Evolutionary conservation across 1,284 basidiomycete genomes (phyloP), one percentile per base, ranked within the genome.

Genomic region (Xanthoconium separans): DNA sequence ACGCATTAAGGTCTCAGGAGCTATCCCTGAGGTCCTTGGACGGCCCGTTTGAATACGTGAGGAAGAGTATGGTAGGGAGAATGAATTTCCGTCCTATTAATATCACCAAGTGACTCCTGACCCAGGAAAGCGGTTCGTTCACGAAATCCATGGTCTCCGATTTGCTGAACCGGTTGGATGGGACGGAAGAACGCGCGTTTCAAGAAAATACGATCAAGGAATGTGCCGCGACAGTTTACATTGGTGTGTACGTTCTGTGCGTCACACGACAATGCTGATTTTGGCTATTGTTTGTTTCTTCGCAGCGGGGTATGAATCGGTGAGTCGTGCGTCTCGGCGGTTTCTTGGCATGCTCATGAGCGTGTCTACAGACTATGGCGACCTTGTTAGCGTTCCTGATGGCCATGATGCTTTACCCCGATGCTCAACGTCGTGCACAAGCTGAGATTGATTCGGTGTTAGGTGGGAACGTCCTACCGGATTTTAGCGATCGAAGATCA

Each of bases 101-200:
- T 29, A 10, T 41, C 29, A 7, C 33, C n/a, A 24, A 55, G 27
- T 56, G 50, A 56, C 52, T 1, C 16, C 13, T 40, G 48, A 47
- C 22, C 20, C 47, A 68, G 70, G 56, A 58, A 27, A 39, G 47
- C 12, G 70, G 70, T 12, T 65, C 60, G n/a, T 68, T 61, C 53
- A n/a, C 47, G 8, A 66, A 47, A 46, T 68, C 66, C 27, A 65
- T 72, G 66, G 67, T 68, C 24, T 66, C 66, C 4, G 69, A 71
- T 42, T 46, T 72, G 46, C 31, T 68, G 42, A 45, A 51, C 33
- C 51, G 51, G 45, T 22, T 55, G 46, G 53, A 69, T 24, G 61
- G 44, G 15, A 31, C 34, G 30, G 42, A 63, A 46, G 61, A 54
- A 31, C 47, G 46, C 34, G 42, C 44, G 36, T 34, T 44, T n/a